phyloP scores from a whole-genome alignment of 192 early-diverging fungal species.

The Coemansia sp. region DNA sequence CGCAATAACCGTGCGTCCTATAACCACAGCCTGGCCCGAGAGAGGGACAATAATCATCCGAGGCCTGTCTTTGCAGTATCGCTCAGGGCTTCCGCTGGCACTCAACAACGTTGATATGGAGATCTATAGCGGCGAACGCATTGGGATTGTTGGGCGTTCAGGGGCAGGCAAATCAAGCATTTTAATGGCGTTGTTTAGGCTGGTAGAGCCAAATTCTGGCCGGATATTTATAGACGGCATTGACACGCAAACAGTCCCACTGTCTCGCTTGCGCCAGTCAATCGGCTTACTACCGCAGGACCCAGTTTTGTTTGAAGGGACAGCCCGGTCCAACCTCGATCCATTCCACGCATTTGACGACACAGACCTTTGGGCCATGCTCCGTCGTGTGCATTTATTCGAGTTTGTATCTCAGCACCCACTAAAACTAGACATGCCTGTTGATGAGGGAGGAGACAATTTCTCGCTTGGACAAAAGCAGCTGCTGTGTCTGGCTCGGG shows the following conservation, averaged over 20 bases:
- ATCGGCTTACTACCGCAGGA: slow-evolving; percentile 75
- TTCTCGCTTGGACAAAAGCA: slow-evolving; percentile 81
- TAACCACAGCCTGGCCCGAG: slow-evolving; percentile 22
- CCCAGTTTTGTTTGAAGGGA: slow-evolving; percentile 70
- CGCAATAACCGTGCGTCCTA: slow-evolving; percentile 4
- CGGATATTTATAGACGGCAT: slow-evolving; percentile 68
- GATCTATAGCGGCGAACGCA: slow-evolving; percentile 64
- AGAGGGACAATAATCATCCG: slow-evolving; percentile 41
- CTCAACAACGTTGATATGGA: slow-evolving; percentile 55
- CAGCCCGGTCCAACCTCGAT: slow-evolving; percentile 71
- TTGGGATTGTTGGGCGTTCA: slow-evolving; percentile 85
- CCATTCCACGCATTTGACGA: slow-evolving; percentile 60
- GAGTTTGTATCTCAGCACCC: slow-evolving; percentile 17
- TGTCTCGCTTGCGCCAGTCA: slow-evolving; percentile 59
- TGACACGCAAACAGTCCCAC: slow-evolving; percentile 56
- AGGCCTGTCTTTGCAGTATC: slow-evolving; percentile 34
- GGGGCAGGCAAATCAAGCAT: slow-evolving; percentile 75
- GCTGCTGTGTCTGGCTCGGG: slow-evolving; percentile 60
- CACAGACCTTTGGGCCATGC: slow-evolving; percentile 65
- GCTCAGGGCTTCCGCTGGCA: slow-evolving; percentile 29
- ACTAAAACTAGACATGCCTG: slow-evolving; percentile 44
- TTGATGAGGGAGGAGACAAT: slow-evolving; percentile 61
- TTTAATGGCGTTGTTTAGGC: slow-evolving; percentile 66
- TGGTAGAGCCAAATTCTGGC: slow-evolving; percentile 61
- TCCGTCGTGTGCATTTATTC: slow-evolving; percentile 53